Evolutionary conservation across 495 filamentous ascomycete species (phyloP), one percentile per base, ranked within the genome.

Genomic region (Aspergillus steynii): DNA sequence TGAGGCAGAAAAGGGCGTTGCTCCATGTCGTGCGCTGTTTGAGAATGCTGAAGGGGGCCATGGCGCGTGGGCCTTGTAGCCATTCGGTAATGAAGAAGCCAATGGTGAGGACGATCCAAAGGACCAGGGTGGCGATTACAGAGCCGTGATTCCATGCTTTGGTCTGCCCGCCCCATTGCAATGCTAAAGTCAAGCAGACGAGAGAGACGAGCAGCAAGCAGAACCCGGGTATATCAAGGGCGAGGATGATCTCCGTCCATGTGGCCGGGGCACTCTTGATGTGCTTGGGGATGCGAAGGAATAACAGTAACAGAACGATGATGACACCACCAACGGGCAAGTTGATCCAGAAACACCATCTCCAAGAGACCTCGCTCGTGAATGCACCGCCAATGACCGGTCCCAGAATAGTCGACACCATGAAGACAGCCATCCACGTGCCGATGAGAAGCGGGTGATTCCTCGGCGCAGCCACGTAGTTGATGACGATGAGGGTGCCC

Each of bases 131-230:
- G n/a, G 48, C 68, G 29, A 71, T 64, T 2, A 73, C 58, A 4
- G 50, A 27, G 28, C 32, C 55, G 29, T 42, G 29, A 29, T 28
- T 29, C 70, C 68, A 73, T 7, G 56, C 4, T 29, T 71, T 20
- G 20, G 20, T 61, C 29, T 46, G 51, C 25, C 66, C 68, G 14
- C 64, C 68, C 66, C 68, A 72, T 62, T 72, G 65, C 14, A 71
- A 45, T n/a, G 66, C 71, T 10, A 72, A 49, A 0, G 68, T 50
- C 27, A 67, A 65, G 56, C 61, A 68, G 0, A 69, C 27, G 9
- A 70, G 37, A 8, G 59, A 52, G 25, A 52, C 54, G 29, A 71
- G 28, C 4, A 73, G 45, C 12, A 66, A 20, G 5, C 45, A 15
- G 28, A 58, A 53, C 10, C 70, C 70, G 1, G 58, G 37, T 6